Percentiles rank a stretch among this genome's conserved stretches.
These are phyloP conservation scores for Testicularia cyperi DNA, from an alignment of 1,284 basidiomycete species.

Conservation along the genomic window DNA sequence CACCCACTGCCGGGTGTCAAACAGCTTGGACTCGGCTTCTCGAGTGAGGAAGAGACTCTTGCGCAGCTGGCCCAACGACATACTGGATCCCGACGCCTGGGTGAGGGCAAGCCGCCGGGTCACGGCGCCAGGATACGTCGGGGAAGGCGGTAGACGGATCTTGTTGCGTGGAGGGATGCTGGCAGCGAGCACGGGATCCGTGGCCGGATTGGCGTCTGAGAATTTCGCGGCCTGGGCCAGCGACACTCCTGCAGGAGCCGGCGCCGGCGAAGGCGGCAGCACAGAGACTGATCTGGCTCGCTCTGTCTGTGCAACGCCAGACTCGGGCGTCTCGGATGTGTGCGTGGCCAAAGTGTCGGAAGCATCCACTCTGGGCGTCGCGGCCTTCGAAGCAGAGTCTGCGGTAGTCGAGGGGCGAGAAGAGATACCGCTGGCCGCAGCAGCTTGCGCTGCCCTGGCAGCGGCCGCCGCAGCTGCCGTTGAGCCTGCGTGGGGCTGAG, in stretches of 20 bases:
- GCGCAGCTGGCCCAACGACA: slow-evolving; percentile 25
- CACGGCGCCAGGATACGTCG: slow-evolving; percentile 18
- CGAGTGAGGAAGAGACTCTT: slow-evolving; percentile 64
- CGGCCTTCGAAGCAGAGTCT: background rate
- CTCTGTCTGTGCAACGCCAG: background rate
- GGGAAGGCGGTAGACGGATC: slow-evolving; percentile 18
- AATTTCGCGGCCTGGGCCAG: slow-evolving; percentile 26
- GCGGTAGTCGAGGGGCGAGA: background rate
- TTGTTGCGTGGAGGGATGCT: slow-evolving; percentile 10
- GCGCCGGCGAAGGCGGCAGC: slow-evolving; percentile 13
- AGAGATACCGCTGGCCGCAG: background rate
- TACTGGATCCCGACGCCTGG: background rate
- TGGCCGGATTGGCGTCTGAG: slow-evolving; percentile 12
- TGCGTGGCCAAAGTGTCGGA: too few relatives aligned
- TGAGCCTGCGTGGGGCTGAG: slow-evolving; percentile 15
- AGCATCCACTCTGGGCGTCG: background rate
- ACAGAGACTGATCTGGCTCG: slow-evolving; percentile 10
- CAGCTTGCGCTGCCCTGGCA: background rate
- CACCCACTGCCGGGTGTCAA: slow-evolving; percentile 67
- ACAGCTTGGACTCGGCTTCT: slow-evolving; percentile 64
- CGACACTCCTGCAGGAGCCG: slow-evolving; percentile 33
- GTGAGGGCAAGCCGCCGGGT: slow-evolving; percentile 22
- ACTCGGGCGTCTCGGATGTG: too few relatives aligned
- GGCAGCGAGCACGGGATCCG: slow-evolving; percentile 6
- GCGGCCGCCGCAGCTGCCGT: slow-evolving; percentile 1